Base-by-base conservation (phyloP, 1,284 basidiomycete species). In the Ganoderma multipileum region DNA sequence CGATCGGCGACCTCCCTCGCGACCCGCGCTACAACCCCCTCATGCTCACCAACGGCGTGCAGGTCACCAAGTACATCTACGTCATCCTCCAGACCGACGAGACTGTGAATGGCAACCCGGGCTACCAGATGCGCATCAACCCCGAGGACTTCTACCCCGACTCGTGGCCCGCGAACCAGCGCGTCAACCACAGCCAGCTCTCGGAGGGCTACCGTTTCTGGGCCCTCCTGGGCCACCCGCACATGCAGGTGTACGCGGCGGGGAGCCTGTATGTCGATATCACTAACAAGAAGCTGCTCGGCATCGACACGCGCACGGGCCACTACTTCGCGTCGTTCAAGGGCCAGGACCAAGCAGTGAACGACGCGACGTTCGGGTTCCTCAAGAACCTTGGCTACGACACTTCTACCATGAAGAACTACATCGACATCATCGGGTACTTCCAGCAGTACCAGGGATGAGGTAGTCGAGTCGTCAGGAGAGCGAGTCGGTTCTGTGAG, bases 21-120 rank as follows among this genome's bases (percentile, higher is more conserved):
- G 52, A 55, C 52, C 52, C 52, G 52, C 52, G 52, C 52, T 55
- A 55, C 28, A 55, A 55, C 14, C 14, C 52, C 28, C 26, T 33
- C 28, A 55, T 16, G 30, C 52, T 55, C 4, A 28, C 14, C 28
- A 33, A 55, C 52, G 52, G 52, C 52, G 18, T 33, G 9, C 52
- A 55, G 30, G 52, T 55, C 28, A 55, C 52, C 52, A 55, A 55
- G 52, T 55, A 55, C 52, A 54, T 54, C 52, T 54, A 30, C 52
- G 52, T 54, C 52, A 54, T 54, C 52, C 6, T 55, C 52, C 52
- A 55, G 52, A 55, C 52, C 9, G 52, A 55, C 52, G 52, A 55
- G 52, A 55, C 52, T 18, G 52, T 55, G n/a, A 18, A 33, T 28
- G 28, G 52, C 28, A 28, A 30, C 52, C 52, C 52, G 28, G 52